phyloP scores from a whole-genome alignment of 768 basidiomycete species.

The Guyanaporus albipodus region DNA sequence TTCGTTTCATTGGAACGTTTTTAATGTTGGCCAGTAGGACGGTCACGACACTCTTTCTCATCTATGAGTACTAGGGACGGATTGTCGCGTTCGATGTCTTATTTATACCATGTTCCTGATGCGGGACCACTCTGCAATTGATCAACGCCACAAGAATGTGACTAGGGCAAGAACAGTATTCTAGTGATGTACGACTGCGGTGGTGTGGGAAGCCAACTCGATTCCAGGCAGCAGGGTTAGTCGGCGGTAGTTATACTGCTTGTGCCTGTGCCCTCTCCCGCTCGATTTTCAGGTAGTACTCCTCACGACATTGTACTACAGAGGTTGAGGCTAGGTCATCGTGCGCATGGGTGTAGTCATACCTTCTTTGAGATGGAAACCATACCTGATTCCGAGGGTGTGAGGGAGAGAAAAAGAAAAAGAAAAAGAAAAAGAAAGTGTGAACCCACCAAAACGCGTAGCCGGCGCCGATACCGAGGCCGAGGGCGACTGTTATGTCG shows the following conservation, averaged over 20 bases:
- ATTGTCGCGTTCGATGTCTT: constrained; percentile 8
- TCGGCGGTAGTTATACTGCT: constrained; percentile 3
- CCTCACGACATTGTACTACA: constrained; percentile 78
- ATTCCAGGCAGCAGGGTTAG: not conserved
- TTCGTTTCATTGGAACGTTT: constrained; percentile 1
- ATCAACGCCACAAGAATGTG: constrained; percentile 17
- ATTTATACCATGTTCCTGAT: constrained; percentile 25
- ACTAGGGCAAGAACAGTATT: constrained; percentile 7
- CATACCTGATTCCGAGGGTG: constrained; percentile 64
- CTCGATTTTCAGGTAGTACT: constrained; percentile 84
- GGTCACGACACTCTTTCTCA: not conserved
- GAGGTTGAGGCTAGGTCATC: constrained; percentile 12
- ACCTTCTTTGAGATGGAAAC: constrained; percentile 72
- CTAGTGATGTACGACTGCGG: no score
- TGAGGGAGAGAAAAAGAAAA: constrained; percentile 26
- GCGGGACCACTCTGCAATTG: not conserved
- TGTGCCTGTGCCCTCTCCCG: constrained; percentile 37
- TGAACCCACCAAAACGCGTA: constrained; percentile 82
- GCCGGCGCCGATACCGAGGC: constrained; percentile 69
- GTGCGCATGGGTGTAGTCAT: constrained; percentile 30
- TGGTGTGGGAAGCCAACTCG: not conserved
- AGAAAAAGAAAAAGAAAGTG: not conserved
- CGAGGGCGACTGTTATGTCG: constrained; percentile 70
- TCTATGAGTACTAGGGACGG: not conserved
- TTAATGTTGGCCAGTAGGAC: constrained; percentile 8